A percentile compares a stretch with the other conserved stretches of the same genome.
These are phyloP conservation scores for Aspergillus fructus DNA, from an alignment of 2,329 filamentous ascomycete genomes.

Conservation along the genomic window DNA sequence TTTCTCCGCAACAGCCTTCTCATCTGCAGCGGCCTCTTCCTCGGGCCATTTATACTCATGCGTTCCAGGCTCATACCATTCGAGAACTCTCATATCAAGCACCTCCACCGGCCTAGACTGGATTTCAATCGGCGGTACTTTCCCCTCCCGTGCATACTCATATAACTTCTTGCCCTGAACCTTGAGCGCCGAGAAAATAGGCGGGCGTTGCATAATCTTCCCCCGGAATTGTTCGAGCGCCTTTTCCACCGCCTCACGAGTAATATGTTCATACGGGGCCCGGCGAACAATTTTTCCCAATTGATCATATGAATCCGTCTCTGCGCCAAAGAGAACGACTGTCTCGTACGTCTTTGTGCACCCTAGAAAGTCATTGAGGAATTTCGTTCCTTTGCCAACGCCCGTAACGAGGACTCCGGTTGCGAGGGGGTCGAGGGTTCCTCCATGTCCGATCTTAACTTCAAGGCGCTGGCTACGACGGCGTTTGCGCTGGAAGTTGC, in stretches of 20 bases:
- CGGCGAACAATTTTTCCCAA: slow-evolving; percentile 78
- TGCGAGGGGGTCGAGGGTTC: slow-evolving; percentile 89
- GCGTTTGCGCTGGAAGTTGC: slow-evolving; percentile 59
- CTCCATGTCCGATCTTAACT: slow-evolving; percentile 94
- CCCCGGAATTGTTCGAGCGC: slow-evolving; percentile 75
- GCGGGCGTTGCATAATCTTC: slow-evolving; percentile 83
- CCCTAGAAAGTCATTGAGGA: slow-evolving; percentile 71
- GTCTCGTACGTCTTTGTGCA: slow-evolving; percentile 95
- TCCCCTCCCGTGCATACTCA: slow-evolving; percentile 90
- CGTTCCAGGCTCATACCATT: slow-evolving; percentile 78
- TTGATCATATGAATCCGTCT: slow-evolving; percentile 88
- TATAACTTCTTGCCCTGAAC: slow-evolving; percentile 94
- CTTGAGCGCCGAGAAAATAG: slow-evolving; percentile 88
- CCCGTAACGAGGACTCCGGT: slow-evolving; percentile 90
- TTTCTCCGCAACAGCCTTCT: slow-evolving; percentile 74
- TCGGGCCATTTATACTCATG: slow-evolving; percentile 78
- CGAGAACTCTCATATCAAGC: slow-evolving; percentile 71
- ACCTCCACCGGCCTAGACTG: slow-evolving; percentile 77
- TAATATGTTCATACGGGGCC: slow-evolving; percentile 77
- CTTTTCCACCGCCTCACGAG: slow-evolving; percentile 72
- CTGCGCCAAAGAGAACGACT: slow-evolving; percentile 83
- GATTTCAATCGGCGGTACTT: slow-evolving; percentile 81
- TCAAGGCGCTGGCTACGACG: slow-evolving; percentile 62
- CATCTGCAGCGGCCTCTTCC: slow-evolving; percentile 72
- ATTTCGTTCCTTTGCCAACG: slow-evolving; percentile 83